These are phyloP conservation scores for Trichoderma oligosporum DNA, from an alignment of 2,329 filamentous ascomycete species.

Conservation along the genomic window DNA sequence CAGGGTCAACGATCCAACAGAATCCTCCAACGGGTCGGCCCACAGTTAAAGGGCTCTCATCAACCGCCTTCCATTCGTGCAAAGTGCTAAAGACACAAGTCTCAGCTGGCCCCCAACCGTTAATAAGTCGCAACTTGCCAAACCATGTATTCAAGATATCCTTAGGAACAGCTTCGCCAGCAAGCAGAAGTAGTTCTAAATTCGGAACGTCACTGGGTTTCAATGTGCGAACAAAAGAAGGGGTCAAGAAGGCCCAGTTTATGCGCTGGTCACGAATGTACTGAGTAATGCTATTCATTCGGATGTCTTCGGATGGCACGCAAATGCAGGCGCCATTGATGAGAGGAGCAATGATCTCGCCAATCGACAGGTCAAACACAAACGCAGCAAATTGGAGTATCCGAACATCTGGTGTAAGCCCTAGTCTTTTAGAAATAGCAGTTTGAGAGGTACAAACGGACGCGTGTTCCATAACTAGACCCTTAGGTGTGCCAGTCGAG, in stretches of 20 bases:
- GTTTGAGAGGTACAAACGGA: not conserved
- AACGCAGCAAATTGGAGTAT: conserved; percentile 9
- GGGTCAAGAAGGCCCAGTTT: conserved; percentile 9
- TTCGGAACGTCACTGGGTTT: not conserved
- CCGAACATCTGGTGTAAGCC: not conserved
- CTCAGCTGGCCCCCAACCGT: conserved; percentile 6
- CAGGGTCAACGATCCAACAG: conserved; percentile 17
- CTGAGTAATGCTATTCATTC: conserved; percentile 1
- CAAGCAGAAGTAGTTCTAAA: conserved; percentile 1
- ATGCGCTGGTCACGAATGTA: not conserved
- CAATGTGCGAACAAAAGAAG: not conserved
- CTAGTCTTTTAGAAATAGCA: not conserved
- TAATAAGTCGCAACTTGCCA: not conserved
- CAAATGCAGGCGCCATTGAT: not conserved
- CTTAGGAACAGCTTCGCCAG: conserved; percentile 3
- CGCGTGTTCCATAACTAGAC: conserved; percentile 5
- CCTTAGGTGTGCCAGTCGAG: conserved; percentile 6
- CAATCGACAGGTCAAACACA: conserved; percentile 18
- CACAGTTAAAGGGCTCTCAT: conserved; percentile 1
- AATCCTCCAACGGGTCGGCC: not conserved
- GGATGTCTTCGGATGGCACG: conserved; percentile 1
- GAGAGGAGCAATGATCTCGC: not conserved
- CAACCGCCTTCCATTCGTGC: not conserved
- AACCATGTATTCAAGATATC: conserved; percentile 7
- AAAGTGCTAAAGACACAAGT: conserved; percentile 10